phyloP scores from a whole-genome alignment of 495 filamentous ascomycete species.

The Penicillium psychrofluorescens region DNA sequence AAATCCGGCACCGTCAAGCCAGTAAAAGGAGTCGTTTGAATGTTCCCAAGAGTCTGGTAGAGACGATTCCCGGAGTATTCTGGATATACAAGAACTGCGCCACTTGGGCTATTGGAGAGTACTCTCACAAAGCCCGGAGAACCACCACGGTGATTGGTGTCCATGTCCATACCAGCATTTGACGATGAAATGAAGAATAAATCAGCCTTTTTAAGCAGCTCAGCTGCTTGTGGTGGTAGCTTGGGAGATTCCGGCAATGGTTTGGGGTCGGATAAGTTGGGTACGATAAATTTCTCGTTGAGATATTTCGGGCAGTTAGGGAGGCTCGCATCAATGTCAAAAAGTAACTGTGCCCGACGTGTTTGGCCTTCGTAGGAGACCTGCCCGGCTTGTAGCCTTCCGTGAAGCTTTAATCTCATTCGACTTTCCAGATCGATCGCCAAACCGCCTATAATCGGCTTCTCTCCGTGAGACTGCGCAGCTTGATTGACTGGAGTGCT shows the following conservation, averaged over 20 bases:
- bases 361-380: constrained; percentile 19
- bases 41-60: constrained; percentile 75
- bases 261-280: constrained; percentile 42
- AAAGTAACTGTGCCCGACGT: constrained; percentile 54
- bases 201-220: constrained; percentile 58
- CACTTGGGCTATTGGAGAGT: constrained; percentile 37
- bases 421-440: constrained; percentile 61
- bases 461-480: no score
- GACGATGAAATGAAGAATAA: constrained; percentile 69
- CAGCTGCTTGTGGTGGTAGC: constrained; percentile 40
- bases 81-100: constrained; percentile 57
- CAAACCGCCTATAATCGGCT: constrained; percentile 29
- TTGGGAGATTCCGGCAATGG: constrained; percentile 40
- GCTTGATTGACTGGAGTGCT: no score
- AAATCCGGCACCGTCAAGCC: constrained; percentile 67
- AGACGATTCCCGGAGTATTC: constrained; percentile 78
- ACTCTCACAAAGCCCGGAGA: constrained; percentile 66
- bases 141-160: constrained; percentile 78
- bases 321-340: constrained; percentile 61
- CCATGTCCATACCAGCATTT: constrained; percentile 60
- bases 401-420: constrained; percentile 60
- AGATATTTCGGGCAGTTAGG: constrained; percentile 82
- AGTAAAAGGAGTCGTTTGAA: constrained; percentile 54
- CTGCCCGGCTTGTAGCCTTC: constrained; percentile 53
- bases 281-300: constrained; percentile 59